Evolutionary conservation across 2,329 filamentous ascomycete genomes (phyloP).

Genomic region (Dactylellina drechsleri): DNA sequence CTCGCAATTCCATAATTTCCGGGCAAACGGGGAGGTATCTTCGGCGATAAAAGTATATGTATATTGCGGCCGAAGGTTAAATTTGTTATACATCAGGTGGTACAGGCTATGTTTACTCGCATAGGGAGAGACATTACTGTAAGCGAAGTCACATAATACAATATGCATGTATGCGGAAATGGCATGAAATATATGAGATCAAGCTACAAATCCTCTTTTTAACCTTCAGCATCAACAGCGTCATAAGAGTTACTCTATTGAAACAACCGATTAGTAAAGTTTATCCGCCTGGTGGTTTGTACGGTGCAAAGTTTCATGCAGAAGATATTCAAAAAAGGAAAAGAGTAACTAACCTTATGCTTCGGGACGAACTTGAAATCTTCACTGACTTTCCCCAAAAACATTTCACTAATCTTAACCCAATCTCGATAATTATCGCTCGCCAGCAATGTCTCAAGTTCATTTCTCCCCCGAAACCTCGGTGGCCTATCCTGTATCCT

Average conservation of each 20-base stretch:
- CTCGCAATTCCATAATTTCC: not conserved
- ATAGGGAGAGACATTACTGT: conserved; percentile 27
- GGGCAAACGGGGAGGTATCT: not conserved
- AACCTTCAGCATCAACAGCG: conserved; percentile 51
- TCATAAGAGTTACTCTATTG: conserved; percentile 53
- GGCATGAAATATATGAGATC: not conserved
- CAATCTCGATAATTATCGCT: conserved; percentile 95
- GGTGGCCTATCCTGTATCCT: conserved; percentile 89
- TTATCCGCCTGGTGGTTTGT: not conserved
- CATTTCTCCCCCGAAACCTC: conserved; percentile 82
- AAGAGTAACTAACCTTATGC: conserved; percentile 78
- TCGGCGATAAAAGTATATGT: conserved; percentile 8
- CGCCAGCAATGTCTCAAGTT: conserved; percentile 90
- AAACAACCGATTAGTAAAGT: conserved; percentile 27
- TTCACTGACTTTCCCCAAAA: conserved; percentile 86
- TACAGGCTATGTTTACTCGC: conserved; percentile 1
- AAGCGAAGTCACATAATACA: conserved; percentile 15
- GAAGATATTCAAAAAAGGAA: not conserved
- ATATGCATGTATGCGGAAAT: not conserved
- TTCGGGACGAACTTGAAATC: conserved; percentile 96
- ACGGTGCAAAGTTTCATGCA: too few species aligned
- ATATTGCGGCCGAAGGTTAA: not conserved
- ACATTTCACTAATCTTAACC: conserved; percentile 99
- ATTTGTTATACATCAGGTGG: conserved; percentile 3
- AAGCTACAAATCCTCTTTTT: not conserved